These are phyloP conservation scores for Asterella californica DNA, from an alignment of 225 moss, liverwort and hornwort genomes.

Conservation along the genomic window DNA sequence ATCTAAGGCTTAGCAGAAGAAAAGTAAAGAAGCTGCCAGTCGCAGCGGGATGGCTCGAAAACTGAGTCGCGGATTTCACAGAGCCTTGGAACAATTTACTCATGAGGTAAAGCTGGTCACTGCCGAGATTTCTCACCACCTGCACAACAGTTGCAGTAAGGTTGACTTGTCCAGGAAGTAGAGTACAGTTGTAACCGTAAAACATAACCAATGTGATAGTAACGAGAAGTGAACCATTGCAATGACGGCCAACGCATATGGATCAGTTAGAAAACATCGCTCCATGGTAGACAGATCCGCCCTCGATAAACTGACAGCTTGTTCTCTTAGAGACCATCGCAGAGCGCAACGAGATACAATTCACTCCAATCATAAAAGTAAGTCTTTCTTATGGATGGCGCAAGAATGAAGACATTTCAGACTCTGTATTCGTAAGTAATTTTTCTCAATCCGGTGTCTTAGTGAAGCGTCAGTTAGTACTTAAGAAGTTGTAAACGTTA, in stretches of 20 bases:
- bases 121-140: constrained; percentile 64
- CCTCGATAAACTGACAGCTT: background rate
- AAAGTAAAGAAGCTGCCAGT: constrained; percentile 75
- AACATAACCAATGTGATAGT: background rate
- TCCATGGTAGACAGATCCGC: background rate
- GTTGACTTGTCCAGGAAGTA: background rate
- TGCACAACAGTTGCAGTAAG: constrained; percentile 21
- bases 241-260: too few species aligned
- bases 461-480: too few species aligned
- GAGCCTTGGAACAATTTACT: constrained; percentile 72
- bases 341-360: background rate
- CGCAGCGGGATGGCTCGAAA: constrained; percentile 75
- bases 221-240: too few species aligned
- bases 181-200: background rate
- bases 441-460: too few species aligned
- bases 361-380: background rate
- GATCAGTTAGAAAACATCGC: background rate
- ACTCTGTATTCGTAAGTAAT: too few species aligned
- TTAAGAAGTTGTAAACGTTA: background rate
- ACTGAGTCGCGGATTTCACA: constrained; percentile 54
- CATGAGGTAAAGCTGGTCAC: constrained; percentile 65
- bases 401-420: too few species aligned
- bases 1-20: constrained; percentile 66
- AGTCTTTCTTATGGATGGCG: too few species aligned
- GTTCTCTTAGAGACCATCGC: background rate